Percentiles rank a stretch among this genome's conserved stretches.
These are phyloP conservation scores for Globisporangium cederbergense DNA, from an alignment of 352 stramenopile genomes.

Conservation along the genomic window DNA sequence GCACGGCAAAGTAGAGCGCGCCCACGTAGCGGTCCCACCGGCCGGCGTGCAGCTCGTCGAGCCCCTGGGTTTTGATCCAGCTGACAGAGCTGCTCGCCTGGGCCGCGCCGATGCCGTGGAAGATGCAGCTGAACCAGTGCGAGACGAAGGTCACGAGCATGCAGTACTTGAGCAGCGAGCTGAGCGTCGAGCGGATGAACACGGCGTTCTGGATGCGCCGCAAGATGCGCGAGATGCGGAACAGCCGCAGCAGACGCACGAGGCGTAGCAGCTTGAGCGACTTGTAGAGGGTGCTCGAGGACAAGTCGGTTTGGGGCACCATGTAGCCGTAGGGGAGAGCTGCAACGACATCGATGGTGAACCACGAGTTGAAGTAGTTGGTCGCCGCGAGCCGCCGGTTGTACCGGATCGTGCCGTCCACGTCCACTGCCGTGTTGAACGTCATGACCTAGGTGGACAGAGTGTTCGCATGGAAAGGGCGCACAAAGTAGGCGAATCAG, in stretches of 20 bases:
- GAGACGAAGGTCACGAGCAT: slow-evolving; percentile 78
- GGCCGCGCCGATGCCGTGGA: slow-evolving; percentile 15
- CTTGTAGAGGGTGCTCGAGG: slow-evolving; percentile 33
- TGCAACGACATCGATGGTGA: slow-evolving; percentile 41
- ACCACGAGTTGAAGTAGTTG: slow-evolving; percentile 47
- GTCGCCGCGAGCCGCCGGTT: slow-evolving; percentile 31
- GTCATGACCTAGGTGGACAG: slow-evolving; percentile 28
- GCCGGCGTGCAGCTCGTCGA: slow-evolving; percentile 4
- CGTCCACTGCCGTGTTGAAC: slow-evolving; percentile 55
- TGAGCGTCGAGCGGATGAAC: slow-evolving; percentile 69
- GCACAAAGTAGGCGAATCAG: too few species aligned
- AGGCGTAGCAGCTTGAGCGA: slow-evolving; percentile 44
- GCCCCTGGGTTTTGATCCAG: background rate
- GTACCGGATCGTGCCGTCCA: slow-evolving; percentile 47
- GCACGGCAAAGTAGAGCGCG: slow-evolving; percentile 30
- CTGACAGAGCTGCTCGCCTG: slow-evolving; percentile 15
- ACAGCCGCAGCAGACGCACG: slow-evolving; percentile 29
- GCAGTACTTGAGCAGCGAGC: slow-evolving; percentile 76
- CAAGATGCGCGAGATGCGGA: slow-evolving; percentile 72
- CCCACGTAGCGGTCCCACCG: slow-evolving; percentile 30
- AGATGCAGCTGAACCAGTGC: slow-evolving; percentile 63
- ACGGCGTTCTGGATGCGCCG: slow-evolving; percentile 42
- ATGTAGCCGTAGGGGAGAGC: slow-evolving; percentile 45
- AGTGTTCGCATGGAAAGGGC: background rate
- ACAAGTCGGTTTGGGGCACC: slow-evolving; percentile 6